phyloP scores from a whole-genome alignment of 257 asterid species.

The Penstemon eatonii region DNA sequence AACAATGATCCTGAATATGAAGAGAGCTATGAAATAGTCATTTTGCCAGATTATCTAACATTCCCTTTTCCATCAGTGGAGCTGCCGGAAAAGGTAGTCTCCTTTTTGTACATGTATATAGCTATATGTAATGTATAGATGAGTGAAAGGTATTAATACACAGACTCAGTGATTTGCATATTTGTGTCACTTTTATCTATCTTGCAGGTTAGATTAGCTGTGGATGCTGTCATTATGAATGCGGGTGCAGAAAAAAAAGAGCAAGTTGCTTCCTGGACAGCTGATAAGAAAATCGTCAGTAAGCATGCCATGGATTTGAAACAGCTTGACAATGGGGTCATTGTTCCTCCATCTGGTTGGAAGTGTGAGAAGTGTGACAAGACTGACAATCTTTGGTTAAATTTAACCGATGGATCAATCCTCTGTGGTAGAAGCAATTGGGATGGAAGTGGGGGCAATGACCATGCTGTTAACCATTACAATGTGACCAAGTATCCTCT shows the following conservation, averaged over 20 bases:
- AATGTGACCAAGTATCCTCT: conserved; percentile 68
- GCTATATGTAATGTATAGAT: conserved; percentile 9
- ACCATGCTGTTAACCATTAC: conserved; percentile 90
- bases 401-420: conserved; percentile 88
- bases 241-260: conserved; percentile 94
- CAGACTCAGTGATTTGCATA: not conserved
- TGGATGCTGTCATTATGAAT: conserved; percentile 73
- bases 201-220: conserved; percentile 88
- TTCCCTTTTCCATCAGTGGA: conserved; percentile 96
- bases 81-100: conserved; percentile 86
- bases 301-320: conserved; percentile 74
- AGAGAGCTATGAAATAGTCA: conserved; percentile 63
- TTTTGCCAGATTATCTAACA: conserved; percentile 72
- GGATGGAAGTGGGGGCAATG: conserved; percentile 97
- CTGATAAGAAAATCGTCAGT: conserved; percentile 73
- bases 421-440: conserved; percentile 89
- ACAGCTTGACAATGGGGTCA: conserved; percentile 84
- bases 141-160: conserved; percentile 11
- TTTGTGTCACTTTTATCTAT: conserved; percentile 18
- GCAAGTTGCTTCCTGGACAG: conserved; percentile 92
- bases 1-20: conserved; percentile 76
- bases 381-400: conserved; percentile 94
- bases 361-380: conserved; percentile 90
- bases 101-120: conserved; percentile 6
- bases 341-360: conserved; percentile 93